A percentile compares a stretch with the other conserved stretches of the same genome.
Conservation (phyloP, 257 asterid genomes). For the Nicotiana tabacum region DNA sequence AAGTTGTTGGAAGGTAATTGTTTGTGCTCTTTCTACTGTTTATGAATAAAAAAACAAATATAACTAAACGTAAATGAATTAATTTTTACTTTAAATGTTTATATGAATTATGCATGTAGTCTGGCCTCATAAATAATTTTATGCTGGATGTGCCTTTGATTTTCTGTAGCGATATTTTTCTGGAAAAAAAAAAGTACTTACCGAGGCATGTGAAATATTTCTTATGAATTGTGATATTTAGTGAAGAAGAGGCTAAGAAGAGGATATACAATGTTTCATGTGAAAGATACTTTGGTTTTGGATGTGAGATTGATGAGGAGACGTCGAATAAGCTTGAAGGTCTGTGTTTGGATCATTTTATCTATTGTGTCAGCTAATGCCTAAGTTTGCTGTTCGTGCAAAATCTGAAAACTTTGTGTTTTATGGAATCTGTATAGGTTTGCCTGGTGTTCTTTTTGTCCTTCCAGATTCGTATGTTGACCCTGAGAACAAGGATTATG, state of each 20-base stretch:
- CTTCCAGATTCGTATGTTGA: constrained; percentile 98
- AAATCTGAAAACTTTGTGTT: neutral
- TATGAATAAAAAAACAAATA: neutral
- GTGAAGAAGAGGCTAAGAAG: constrained; percentile 90
- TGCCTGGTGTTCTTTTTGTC: constrained; percentile 92
- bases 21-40: neutral
- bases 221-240: neutral
- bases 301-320: constrained; percentile 93
- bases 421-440: constrained; percentile 32
- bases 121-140: neutral
- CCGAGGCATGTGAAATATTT: neutral
- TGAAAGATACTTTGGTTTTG: constrained; percentile 86
- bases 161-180: neutral
- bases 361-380: neutral
- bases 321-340: constrained; percentile 96
- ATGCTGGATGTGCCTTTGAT: neutral
- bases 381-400: neutral
- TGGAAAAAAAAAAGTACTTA: neutral
- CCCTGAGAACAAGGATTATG: constrained; percentile 89
- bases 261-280: constrained; percentile 89
- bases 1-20: constrained; percentile 67
- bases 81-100: neutral
- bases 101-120: neutral
- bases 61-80: too few relatives aligned
- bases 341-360: constrained; percentile 14